Evolutionary conservation across 2,329 filamentous ascomycete genomes (phyloP), one percentile per base, ranked within the genome.

Genomic region (Cadophora luteo-olivacea): DNA sequence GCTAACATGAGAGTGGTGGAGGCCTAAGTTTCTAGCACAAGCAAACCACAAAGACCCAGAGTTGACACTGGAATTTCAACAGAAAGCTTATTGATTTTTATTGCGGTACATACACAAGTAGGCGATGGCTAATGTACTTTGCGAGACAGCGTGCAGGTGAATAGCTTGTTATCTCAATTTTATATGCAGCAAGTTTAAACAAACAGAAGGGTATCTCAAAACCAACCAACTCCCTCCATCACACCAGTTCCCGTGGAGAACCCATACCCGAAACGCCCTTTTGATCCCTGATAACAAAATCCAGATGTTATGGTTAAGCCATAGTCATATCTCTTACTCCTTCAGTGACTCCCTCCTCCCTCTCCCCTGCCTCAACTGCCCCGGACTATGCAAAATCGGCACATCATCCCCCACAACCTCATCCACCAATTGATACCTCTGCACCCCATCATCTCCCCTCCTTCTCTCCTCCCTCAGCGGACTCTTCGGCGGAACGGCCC

Each of bases 381-480:
- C 65, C 1, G 68, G 65, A 61, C 57, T 68, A 24, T 65, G 51
- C 62, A 70, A 38, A 48, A 70, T 64, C 24, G 68, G 65, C 32
- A 70, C 65, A 66, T 68, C 63, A 7, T 70, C 62, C n/a, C 68
- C 61, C 6, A 68, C 45, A 24, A 70, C 65, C 41, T 70, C 68
- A 49, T 70, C 68, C 3, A 70, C 61, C 22, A 69, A 33, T 52
- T 66, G 65, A 68, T 70, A 70, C 29, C 64, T 45, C 58, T 60
- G 51, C 32, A 33, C 29, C 1, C 63, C 38, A 33, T 69, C 49
- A 36, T 41, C 48, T 0, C 38, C 7, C 24, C 19, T 25, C 19
- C 36, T 57, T 24, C 57, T 61, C 41, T 25, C 61, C 12, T 32
- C 41, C 29, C 64, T 54, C 32, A 61, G 16, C 16, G 64, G 64